Evolutionary conservation across 2,329 filamentous ascomycete species (phyloP).

Genomic region (Graphiopsis chlorocephala): DNA sequence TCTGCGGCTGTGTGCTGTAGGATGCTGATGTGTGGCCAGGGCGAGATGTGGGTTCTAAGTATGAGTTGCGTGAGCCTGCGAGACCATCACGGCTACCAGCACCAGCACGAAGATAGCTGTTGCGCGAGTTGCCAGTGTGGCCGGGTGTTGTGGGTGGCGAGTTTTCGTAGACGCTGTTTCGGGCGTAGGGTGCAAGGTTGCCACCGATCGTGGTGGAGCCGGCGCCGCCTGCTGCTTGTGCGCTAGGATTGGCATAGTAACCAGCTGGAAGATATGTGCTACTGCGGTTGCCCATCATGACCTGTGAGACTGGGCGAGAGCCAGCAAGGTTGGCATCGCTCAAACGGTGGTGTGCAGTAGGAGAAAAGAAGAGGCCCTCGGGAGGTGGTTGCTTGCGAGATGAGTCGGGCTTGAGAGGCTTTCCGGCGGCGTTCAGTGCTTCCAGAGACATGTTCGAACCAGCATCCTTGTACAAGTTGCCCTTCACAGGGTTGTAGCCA

Average conservation of each 20-base stretch:
- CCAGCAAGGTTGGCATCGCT: conserved; percentile 29
- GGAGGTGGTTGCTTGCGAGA: conserved; percentile 49
- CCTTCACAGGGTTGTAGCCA: conserved; percentile 26
- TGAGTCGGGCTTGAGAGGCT: conserved; percentile 35
- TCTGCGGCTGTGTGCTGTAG: conserved; percentile 24
- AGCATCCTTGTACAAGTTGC: conserved; percentile 43
- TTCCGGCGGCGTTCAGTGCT: conserved; percentile 43
- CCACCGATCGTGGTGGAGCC: conserved; percentile 45
- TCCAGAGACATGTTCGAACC: conserved; percentile 58
- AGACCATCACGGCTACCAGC: conserved; percentile 19
- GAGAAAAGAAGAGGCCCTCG: conserved; percentile 88
- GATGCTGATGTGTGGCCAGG: conserved; percentile 9
- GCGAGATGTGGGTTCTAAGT: conserved; percentile 19
- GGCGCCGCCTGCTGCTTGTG: conserved; percentile 42
- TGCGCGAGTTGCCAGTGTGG: conserved; percentile 13
- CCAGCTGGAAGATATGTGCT: conserved; percentile 86
- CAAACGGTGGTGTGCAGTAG: conserved; percentile 65
- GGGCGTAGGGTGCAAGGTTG: conserved; percentile 31
- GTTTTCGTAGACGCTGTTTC: conserved; percentile 25
- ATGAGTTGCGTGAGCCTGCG: conserved; percentile 22
- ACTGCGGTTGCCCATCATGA: conserved; percentile 53
- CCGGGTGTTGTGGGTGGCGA: conserved; percentile 30
- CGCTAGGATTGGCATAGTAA: conserved; percentile 75
- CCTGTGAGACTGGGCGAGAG: conserved; percentile 4
- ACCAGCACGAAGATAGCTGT: conserved; percentile 20